Base-by-base conservation (phyloP, 176 grass and related monocot genomes). In the Canna indica region DNA sequence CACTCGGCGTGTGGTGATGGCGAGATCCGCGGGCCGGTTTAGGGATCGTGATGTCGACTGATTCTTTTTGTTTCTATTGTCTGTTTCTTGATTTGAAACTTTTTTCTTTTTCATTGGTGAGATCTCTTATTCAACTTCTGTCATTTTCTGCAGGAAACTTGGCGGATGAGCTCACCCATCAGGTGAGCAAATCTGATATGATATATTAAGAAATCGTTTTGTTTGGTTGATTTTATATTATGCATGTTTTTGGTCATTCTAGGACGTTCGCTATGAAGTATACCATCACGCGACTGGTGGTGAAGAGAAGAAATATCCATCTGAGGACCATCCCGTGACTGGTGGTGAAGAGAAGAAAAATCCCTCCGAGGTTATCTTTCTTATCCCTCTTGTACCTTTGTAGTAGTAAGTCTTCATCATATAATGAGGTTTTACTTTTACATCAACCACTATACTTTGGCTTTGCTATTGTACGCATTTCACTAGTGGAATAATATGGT, bases 121-220 rank as follows among this genome's bases (percentile, higher is more conserved):
- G 35, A 42, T 73, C 12, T 28, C 33, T 73, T 58, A 42, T 59
- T 58, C 33, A 27, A 1, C 34, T 26, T 73, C 22, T 44, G 22
- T 59, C 18, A 39, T 59, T 56, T 39, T 39, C 25, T 44, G 52
- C 75, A 88, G 85, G 82, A 74, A 78, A 83, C 46, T 71, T 78
- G 44, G 75, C 24, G 27, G 85, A 88, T 47, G 85, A 75, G 38
- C 79, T 57, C 31, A 68, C 59, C 4, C 47, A 76, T 47, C 76
- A 75, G 81, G 85, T 88, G 74, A 84, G 85, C 53, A 46, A 65
- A 7, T 25, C 16, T 75, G 30, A 29, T 63, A 39, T 52, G 11
- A 48, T 75, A 18, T 34, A 58, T 29, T 26, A 14, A 6, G 36
- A 73, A 14, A 41, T 17, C 15, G 3, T 26, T 83, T 68, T 66